Conservation (phyloP, 2,329 filamentous ascomycete species). For the Neonectria faginata region DNA sequence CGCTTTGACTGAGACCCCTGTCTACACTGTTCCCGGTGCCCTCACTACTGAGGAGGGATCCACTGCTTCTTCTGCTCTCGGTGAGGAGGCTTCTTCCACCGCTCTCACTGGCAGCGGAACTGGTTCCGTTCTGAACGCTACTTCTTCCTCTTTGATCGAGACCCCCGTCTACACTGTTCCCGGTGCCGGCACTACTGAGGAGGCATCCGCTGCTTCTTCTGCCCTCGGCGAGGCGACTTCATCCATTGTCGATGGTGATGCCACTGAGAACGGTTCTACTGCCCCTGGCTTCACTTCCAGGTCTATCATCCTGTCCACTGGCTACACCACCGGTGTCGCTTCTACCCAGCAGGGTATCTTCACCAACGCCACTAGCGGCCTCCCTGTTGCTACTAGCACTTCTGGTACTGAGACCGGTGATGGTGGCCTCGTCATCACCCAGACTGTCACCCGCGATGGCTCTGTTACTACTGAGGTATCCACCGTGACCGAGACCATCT, state of each 20-base stretch:
- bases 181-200: slow-evolving; percentile 12
- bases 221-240: slow-evolving; percentile 1
- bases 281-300: slow-evolving; percentile 7
- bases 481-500: slow-evolving; percentile 27
- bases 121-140: background rate
- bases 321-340: slow-evolving; percentile 13
- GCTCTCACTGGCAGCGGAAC: slow-evolving; percentile 8
- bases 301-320: slow-evolving; percentile 29
- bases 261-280: slow-evolving; percentile 6
- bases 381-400: slow-evolving; percentile 20
- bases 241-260: slow-evolving; percentile 3
- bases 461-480: slow-evolving; percentile 21
- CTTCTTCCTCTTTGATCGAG: background rate
- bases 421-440: slow-evolving; percentile 15
- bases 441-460: slow-evolving; percentile 17
- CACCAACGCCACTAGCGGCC: slow-evolving; percentile 18
- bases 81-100: slow-evolving; percentile 2
- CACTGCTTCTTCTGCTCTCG: slow-evolving; percentile 9
- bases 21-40: slow-evolving; percentile 22
- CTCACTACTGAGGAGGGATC: slow-evolving; percentile 12
- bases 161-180: slow-evolving; percentile 22
- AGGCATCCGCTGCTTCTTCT: slow-evolving; percentile 11
- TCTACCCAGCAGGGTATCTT: slow-evolving; percentile 18
- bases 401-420: slow-evolving; percentile 9
- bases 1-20: slow-evolving; percentile 1